A percentile compares a stretch with the other conserved stretches of the same genome.
These are phyloP conservation scores for Coniosporium apollinis DNA, from an alignment of 495 filamentous ascomycete species.

Conservation along the genomic window DNA sequence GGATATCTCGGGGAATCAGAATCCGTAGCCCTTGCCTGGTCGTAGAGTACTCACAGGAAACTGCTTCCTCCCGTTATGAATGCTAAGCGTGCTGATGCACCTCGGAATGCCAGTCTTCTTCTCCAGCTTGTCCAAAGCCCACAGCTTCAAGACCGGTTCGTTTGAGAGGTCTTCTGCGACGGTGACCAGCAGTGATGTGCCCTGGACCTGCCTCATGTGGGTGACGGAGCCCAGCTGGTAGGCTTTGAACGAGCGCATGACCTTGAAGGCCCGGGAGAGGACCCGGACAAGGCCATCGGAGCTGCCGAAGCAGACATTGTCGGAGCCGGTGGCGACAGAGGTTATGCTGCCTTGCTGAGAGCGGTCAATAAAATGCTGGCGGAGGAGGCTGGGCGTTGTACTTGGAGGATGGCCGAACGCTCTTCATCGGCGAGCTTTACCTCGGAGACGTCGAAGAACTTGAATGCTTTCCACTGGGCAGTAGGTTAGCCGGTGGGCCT, in stretches of 20 bases:
- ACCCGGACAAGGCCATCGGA: conserved; percentile 73
- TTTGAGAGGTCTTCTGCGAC: conserved; percentile 73
- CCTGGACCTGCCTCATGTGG: conserved; percentile 89
- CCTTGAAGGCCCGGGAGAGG: conserved; percentile 70
- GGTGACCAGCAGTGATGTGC: conserved; percentile 73
- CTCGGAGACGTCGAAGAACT: conserved; percentile 90
- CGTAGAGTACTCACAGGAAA: conserved; percentile 51
- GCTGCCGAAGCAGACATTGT: conserved; percentile 78
- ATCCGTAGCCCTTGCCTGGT: background rate
- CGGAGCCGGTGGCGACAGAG: conserved; percentile 68
- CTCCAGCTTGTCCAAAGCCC: conserved; percentile 85
- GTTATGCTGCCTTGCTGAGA: conserved; percentile 40
- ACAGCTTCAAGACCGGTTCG: conserved; percentile 83
- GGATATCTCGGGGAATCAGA: conserved; percentile 44
- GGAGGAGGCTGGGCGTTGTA: conserved; percentile 27
- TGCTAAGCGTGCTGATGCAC: conserved; percentile 65
- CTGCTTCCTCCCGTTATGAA: conserved; percentile 82
- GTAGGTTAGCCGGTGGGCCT: no score
- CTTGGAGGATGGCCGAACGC: conserved; percentile 43
- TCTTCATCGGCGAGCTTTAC: conserved; percentile 64
- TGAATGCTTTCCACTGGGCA: conserved; percentile 95
- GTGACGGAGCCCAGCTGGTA: conserved; percentile 66
- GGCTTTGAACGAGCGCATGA: conserved; percentile 71
- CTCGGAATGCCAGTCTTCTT: conserved; percentile 82
- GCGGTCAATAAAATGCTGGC: conserved; percentile 11